Percentiles rank a stretch among this genome's conserved stretches.
Conservation (phyloP, 2,329 filamentous ascomycete genomes). For the Calonectria pseudoreteaudii region DNA sequence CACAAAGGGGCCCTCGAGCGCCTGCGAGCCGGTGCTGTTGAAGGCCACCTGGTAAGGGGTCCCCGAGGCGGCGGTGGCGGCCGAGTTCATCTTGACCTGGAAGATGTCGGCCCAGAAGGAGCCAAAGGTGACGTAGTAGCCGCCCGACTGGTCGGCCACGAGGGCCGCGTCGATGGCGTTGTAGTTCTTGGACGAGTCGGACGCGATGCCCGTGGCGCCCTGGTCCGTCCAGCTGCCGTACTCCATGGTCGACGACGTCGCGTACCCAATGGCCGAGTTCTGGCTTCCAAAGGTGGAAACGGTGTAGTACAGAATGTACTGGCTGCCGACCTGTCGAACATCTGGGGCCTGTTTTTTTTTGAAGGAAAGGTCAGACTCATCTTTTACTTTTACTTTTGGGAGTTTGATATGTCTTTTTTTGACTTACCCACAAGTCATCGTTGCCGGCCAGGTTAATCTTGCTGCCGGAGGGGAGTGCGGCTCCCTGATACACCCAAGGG, state of each 20-base stretch:
- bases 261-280: conserved; percentile 70
- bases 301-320: conserved; percentile 75
- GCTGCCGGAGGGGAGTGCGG: conserved; percentile 52
- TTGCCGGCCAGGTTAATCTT: conserved; percentile 55
- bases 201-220: conserved; percentile 65
- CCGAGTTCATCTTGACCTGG: conserved; percentile 62
- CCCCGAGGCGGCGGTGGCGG: conserved; percentile 44
- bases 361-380: background rate
- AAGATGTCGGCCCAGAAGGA: conserved; percentile 77
- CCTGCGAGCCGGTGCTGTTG: conserved; percentile 60
- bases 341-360: conserved; percentile 22
- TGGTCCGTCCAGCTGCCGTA: conserved; percentile 70
- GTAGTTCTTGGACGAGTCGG: conserved; percentile 57
- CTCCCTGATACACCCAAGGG: conserved; percentile 57
- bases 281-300: conserved; percentile 72
- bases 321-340: conserved; percentile 60
- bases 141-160: conserved; percentile 50
- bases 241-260: conserved; percentile 59
- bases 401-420: background rate
- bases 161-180: conserved; percentile 73
- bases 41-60: conserved; percentile 62
- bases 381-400: background rate
- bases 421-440: conserved; percentile 56
- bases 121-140: conserved; percentile 70
- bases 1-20: conserved; percentile 68